phyloP scores from a whole-genome alignment of 2,329 filamentous ascomycete species.

The Penicillium sp. region DNA sequence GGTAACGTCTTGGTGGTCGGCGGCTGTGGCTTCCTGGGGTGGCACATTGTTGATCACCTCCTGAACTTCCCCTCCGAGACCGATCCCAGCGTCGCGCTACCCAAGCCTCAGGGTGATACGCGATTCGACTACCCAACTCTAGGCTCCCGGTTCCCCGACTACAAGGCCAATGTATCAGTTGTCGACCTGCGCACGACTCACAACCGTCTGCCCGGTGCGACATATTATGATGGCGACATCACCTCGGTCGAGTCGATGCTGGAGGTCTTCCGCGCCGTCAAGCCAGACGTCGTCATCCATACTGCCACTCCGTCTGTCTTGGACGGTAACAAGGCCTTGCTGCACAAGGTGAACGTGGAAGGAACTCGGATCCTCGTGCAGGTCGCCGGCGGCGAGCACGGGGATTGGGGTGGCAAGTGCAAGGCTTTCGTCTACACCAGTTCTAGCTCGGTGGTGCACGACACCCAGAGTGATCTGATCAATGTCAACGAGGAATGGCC shows the following conservation, averaged over 20 bases:
- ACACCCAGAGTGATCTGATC: slow-evolving; percentile 73
- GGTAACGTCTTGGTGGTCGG: slow-evolving; percentile 75
- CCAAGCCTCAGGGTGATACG: slow-evolving; percentile 35
- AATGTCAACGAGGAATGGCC: slow-evolving; percentile 85
- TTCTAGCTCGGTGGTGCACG: slow-evolving; percentile 80
- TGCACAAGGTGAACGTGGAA: slow-evolving; percentile 81
- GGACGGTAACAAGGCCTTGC: slow-evolving; percentile 56
- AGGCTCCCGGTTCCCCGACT: slow-evolving; percentile 42
- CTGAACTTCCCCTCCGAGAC: slow-evolving; percentile 57
- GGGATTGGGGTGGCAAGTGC: slow-evolving; percentile 57
- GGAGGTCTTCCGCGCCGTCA: slow-evolving; percentile 61
- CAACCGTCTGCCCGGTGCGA: slow-evolving; percentile 62
- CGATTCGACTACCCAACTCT: slow-evolving; percentile 40
- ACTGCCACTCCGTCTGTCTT: slow-evolving; percentile 70
- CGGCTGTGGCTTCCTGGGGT: slow-evolving; percentile 79
- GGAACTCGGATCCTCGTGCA: slow-evolving; percentile 70
- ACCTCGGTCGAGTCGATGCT: slow-evolving; percentile 62
- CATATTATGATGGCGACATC: slow-evolving; percentile 75
- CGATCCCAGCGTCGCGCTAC: slow-evolving; percentile 39
- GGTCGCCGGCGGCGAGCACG: slow-evolving; percentile 67
- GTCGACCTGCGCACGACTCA: slow-evolving; percentile 68
- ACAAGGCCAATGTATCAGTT: slow-evolving; percentile 59
- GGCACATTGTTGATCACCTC: slow-evolving; percentile 74
- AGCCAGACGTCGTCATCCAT: slow-evolving; percentile 84
- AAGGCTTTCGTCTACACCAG: slow-evolving; percentile 88